Conservation (phyloP, 208 protist genomes). For the Trypanosoma conorhini region DNA sequence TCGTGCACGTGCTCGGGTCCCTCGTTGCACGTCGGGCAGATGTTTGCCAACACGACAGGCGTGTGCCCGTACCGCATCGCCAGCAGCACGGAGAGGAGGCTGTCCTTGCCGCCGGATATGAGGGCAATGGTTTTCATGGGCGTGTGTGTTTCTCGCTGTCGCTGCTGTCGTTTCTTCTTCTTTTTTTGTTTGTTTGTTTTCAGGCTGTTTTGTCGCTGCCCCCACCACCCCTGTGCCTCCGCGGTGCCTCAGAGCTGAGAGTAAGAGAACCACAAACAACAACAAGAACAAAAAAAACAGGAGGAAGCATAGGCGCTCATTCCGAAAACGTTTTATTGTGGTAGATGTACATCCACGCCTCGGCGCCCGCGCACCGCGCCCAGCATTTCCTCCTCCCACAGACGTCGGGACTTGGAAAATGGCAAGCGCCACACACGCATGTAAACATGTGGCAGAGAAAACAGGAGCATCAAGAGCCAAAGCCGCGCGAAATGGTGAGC, state of each 20-base stretch:
- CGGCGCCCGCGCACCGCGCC: not conserved
- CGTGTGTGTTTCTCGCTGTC: not conserved
- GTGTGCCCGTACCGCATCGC: slow-evolving; percentile 96
- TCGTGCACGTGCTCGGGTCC: slow-evolving; percentile 66
- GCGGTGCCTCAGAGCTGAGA: not conserved
- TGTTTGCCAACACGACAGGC: slow-evolving; percentile 96
- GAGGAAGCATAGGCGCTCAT: not conserved
- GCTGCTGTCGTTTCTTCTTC: too few species aligned
- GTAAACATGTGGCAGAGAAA: slow-evolving; percentile 10
- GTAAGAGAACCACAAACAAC: not conserved
- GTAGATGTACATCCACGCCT: not conserved
- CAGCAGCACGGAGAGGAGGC: slow-evolving; percentile 92
- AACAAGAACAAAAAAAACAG: not conserved
- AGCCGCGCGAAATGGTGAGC: not conserved
- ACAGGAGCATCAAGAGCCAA: not conserved
- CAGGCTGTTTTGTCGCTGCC: not conserved
- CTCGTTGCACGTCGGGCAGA: slow-evolving; percentile 47
- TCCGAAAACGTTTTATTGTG: not conserved
- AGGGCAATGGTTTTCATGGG: slow-evolving; percentile 97
- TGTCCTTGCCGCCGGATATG: slow-evolving; percentile 99
- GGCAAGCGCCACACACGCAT: not conserved
- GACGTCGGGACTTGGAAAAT: too few species aligned
- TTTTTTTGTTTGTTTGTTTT: not conserved
- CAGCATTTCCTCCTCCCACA: not conserved
- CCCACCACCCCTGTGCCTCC: not conserved